These are phyloP conservation scores for Kernera saxatilis DNA, from an alignment of 345 rosid genomes.

Conservation along the genomic window DNA sequence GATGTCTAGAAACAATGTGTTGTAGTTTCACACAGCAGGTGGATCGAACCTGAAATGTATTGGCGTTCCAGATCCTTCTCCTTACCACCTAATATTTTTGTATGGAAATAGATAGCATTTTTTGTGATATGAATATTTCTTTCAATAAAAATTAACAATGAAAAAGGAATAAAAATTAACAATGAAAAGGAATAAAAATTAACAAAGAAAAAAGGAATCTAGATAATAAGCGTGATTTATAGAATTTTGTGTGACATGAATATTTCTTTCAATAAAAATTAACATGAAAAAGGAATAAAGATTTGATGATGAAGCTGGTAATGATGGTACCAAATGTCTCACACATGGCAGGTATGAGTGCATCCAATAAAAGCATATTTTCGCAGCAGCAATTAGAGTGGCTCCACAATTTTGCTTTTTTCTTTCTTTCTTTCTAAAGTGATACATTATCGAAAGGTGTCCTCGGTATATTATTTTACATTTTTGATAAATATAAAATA, in stretches of 20 bases:
- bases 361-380: constrained; percentile 17
- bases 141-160: not conserved
- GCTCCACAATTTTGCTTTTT: constrained; percentile 30
- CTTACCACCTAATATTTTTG: no score
- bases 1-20: no score
- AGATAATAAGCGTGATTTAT: not conserved
- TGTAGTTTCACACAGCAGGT: no score
- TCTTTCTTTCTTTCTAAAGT: constrained; percentile 23
- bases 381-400: constrained; percentile 23
- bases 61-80: no score
- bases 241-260: not conserved
- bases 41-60: no score
- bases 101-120: no score
- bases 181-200: no score
- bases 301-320: constrained; percentile 24
- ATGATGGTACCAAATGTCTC: constrained; percentile 32
- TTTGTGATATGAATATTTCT: not conserved
- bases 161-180: not conserved
- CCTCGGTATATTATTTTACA: not conserved
- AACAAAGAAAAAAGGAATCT: no score
- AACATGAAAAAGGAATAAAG: not conserved
- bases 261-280: not conserved
- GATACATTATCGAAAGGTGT: constrained; percentile 21
- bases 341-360: constrained; percentile 35
- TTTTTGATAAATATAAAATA: constrained; percentile 4